Evolutionary conservation across 2,329 filamentous ascomycete species (phyloP).

Genomic region (Tolypocladium ophioglossoides): DNA sequence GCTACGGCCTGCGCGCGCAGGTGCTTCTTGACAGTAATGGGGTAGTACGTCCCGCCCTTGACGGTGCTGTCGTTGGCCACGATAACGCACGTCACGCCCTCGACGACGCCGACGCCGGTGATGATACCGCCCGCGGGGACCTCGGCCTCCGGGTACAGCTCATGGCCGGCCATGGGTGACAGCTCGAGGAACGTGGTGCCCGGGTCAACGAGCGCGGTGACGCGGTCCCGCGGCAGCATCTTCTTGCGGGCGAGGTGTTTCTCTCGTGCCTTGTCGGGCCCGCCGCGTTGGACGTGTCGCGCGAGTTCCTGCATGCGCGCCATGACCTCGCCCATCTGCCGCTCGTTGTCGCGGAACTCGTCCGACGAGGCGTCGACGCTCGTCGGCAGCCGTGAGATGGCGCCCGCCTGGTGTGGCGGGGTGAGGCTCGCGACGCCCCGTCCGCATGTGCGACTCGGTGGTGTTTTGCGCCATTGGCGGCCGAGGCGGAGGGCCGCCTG

Average conservation of each 20-base stretch:
- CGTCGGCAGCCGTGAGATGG: constrained; percentile 71
- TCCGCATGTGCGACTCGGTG: constrained; percentile 20
- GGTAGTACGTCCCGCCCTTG: constrained; percentile 95
- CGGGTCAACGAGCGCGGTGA: constrained; percentile 78
- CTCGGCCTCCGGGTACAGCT: constrained; percentile 77
- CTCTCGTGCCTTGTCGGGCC: constrained; percentile 68
- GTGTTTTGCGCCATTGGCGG: constrained; percentile 6
- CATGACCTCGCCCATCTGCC: constrained; percentile 66
- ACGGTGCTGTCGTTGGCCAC: constrained; percentile 95
- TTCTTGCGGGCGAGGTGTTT: constrained; percentile 85
- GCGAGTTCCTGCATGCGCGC: constrained; percentile 60
- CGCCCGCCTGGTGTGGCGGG: constrained; percentile 67
- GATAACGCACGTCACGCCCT: constrained; percentile 85
- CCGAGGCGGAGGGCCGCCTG: constrained; percentile 29
- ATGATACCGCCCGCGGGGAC: constrained; percentile 87
- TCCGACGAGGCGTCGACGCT: constrained; percentile 65
- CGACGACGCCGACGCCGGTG: constrained; percentile 80
- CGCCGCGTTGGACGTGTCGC: constrained; percentile 61
- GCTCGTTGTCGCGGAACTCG: constrained; percentile 72
- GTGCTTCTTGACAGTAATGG: constrained; percentile 96
- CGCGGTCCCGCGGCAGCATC: constrained; percentile 85
- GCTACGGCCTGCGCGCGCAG: constrained; percentile 85
- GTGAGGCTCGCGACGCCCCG: constrained; percentile 62
- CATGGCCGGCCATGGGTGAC: constrained; percentile 81
- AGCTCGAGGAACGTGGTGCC: constrained; percentile 88